Conservation (phyloP, 768 basidiomycete species). For the Termitomyces sp. region DNA sequence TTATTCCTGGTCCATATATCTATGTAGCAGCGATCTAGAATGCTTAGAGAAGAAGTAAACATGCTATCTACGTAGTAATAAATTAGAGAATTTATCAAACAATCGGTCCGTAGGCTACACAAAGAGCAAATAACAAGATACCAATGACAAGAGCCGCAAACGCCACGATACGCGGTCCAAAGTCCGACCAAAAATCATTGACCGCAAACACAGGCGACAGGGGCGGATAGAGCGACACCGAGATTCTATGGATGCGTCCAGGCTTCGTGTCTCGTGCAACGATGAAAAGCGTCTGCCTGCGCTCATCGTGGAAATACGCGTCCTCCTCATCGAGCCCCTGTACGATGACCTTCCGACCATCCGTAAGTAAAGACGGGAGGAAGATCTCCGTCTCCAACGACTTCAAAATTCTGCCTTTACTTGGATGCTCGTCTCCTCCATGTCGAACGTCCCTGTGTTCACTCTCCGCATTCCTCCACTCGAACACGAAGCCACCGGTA, state of each 20-base stretch:
- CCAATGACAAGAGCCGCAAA: slow-evolving; percentile 15
- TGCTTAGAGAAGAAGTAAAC: background rate
- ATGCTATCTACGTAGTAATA: background rate
- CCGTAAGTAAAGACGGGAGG: slow-evolving; percentile 58
- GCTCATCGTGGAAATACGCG: slow-evolving; percentile 52
- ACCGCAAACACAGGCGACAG: slow-evolving; percentile 43
- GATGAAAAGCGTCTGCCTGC: slow-evolving; percentile 72
- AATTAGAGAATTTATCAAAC: background rate
- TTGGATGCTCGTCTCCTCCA: background rate
- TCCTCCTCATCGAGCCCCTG: slow-evolving; percentile 49
- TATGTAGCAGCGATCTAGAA: background rate
- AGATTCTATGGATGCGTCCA: slow-evolving; percentile 42
- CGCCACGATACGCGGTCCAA: slow-evolving; percentile 22
- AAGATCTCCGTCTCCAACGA: slow-evolving; percentile 83
- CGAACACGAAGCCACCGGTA: slow-evolving; percentile 57
- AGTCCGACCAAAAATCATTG: slow-evolving; percentile 66
- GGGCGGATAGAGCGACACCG: slow-evolving; percentile 52
- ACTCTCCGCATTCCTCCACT: slow-evolving; percentile 47
- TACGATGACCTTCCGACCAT: slow-evolving; percentile 52
- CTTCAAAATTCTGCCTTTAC: background rate
- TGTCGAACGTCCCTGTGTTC: background rate
- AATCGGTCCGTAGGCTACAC: slow-evolving; percentile 1
- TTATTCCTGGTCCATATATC: background rate
- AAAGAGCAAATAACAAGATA: slow-evolving; percentile 8
- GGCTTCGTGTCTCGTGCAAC: slow-evolving; percentile 38